Conservation (phyloP, 306 rosid species). For the Cyamopsis tetragonoloba region DNA sequence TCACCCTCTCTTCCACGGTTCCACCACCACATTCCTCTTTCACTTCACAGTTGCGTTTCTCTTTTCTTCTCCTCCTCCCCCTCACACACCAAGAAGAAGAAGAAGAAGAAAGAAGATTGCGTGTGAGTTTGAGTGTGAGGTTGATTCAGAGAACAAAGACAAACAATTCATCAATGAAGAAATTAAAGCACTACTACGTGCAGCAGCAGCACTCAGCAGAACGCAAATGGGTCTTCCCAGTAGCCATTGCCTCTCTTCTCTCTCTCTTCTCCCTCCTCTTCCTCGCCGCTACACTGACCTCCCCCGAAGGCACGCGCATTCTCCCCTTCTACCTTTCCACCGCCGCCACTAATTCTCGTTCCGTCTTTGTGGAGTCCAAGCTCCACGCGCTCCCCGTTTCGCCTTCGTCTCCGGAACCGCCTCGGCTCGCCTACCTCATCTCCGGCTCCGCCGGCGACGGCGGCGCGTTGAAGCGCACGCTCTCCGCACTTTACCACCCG, state of each 20-base stretch:
- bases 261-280: constrained; percentile 44
- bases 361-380: constrained; percentile 72
- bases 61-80: no score
- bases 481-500: constrained; percentile 77
- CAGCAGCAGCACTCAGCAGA: constrained; percentile 35
- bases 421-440: constrained; percentile 71
- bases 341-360: constrained; percentile 11
- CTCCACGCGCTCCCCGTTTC: constrained; percentile 55
- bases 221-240: constrained; percentile 60
- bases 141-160: no score
- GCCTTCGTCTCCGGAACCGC: constrained; percentile 47
- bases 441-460: constrained; percentile 73
- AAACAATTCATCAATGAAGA: constrained; percentile 66
- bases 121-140: no score
- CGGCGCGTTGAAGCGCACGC: constrained; percentile 52
- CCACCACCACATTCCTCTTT: no score
- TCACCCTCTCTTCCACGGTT: no score
- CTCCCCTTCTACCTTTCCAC: constrained; percentile 62
- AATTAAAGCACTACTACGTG: constrained; percentile 54
- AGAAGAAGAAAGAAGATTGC: no score
- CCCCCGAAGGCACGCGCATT: constrained; percentile 37
- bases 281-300: constrained; percentile 37
- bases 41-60: no score
- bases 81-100: no score
- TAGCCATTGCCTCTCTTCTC: constrained; percentile 52